phyloP scores from a whole-genome alignment of 2,329 filamentous ascomycete species.

The Beauveria sp. region DNA sequence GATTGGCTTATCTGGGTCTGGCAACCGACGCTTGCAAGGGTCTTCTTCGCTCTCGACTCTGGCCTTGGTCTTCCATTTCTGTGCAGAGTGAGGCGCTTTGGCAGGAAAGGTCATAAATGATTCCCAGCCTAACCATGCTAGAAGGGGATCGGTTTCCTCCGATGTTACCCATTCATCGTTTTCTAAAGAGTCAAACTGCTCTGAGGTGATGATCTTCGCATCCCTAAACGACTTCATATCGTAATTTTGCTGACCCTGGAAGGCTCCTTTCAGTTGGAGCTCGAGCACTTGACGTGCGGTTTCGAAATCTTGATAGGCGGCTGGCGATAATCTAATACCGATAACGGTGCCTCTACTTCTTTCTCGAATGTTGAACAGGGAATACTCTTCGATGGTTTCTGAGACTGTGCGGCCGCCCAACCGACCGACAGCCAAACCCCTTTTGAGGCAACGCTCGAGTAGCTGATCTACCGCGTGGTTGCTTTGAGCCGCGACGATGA shows the following conservation, averaged over 20 bases:
- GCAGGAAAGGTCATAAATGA: not conserved
- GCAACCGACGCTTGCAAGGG: not conserved
- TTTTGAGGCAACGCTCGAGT: conserved; percentile 49
- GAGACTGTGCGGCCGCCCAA: conserved; percentile 63
- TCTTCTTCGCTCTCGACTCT: not conserved
- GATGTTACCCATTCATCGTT: conserved; percentile 33
- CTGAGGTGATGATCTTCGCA: conserved; percentile 46
- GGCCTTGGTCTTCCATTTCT: not conserved
- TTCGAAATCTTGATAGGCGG: not conserved
- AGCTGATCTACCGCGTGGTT: conserved; percentile 88
- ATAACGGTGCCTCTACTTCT: conserved; percentile 5
- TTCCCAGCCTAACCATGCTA: conserved; percentile 15
- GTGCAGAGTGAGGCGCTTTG: not conserved
- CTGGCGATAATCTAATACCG: not conserved
- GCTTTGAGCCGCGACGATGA: conserved; percentile 78
- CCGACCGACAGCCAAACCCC: conserved; percentile 34
- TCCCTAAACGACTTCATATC: not conserved
- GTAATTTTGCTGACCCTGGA: not conserved
- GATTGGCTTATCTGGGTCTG: conserved; percentile 2
- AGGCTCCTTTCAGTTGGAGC: not conserved
- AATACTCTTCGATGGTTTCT: conserved; percentile 55
- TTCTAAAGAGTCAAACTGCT: conserved; percentile 56
- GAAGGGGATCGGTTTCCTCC: conserved; percentile 4
- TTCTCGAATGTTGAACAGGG: conserved; percentile 54
- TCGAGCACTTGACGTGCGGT: not conserved